phyloP scores from a whole-genome alignment of 352 stramenopile species.

The Hyaloperonospora brassicae region DNA sequence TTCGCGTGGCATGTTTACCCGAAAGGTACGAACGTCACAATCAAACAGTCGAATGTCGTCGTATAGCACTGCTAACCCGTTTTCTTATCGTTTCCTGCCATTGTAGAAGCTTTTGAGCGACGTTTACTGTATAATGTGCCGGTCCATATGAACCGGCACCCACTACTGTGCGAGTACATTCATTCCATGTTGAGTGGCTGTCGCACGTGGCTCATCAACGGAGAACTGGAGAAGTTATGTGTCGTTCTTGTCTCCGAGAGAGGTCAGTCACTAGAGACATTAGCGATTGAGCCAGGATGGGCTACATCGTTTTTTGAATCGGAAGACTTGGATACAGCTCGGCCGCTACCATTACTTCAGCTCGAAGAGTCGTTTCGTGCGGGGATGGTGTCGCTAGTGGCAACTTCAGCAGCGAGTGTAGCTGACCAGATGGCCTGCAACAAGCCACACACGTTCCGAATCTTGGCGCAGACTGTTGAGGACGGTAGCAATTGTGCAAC shows the following conservation, averaged over 20 bases:
- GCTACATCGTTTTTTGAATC: constrained; percentile 14
- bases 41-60: background rate
- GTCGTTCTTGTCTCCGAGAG: constrained; percentile 47
- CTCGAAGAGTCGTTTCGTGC: constrained; percentile 60
- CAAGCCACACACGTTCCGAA: constrained; percentile 49
- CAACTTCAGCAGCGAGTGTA: constrained; percentile 16
- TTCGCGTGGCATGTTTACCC: constrained; percentile 53
- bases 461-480: constrained; percentile 56
- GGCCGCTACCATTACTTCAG: constrained; percentile 32
- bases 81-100: background rate
- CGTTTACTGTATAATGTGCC: constrained; percentile 66
- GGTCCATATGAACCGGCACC: constrained; percentile 73
- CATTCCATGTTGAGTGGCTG: constrained; percentile 63
- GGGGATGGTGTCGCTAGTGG: constrained; percentile 49
- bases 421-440: constrained; percentile 1
- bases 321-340: constrained; percentile 16
- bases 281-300: constrained; percentile 51
- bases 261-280: constrained; percentile 34
- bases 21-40: constrained; percentile 25
- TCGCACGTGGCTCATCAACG: constrained; percentile 43
- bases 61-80: background rate
- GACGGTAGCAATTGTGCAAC: constrained; percentile 29
- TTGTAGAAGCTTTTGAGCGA: constrained; percentile 50
- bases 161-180: constrained; percentile 69
- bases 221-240: constrained; percentile 62